Base-by-base conservation (phyloP, 306 rosid species). In the Pterocarpus macrocarpus region DNA sequence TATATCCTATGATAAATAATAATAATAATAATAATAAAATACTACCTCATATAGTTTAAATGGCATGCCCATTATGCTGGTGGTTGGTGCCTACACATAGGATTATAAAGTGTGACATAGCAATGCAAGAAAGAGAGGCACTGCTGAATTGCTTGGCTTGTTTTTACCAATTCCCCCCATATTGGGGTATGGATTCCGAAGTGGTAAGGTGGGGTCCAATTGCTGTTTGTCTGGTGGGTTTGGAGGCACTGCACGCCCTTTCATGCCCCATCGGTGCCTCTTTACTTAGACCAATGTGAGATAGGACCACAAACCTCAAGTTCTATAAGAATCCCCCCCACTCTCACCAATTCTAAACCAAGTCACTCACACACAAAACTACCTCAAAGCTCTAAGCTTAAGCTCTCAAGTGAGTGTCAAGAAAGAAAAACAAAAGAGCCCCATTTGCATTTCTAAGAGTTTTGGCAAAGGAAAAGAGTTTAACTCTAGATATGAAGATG, bases 171-270 rank as follows among this genome's bases (percentile, higher is more conserved):
- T 76, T 78, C 50, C 68, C 49, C 78, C 44, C 15, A 66, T 76
- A 73, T 79, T 78, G 78, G 84, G 80, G 91, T 76, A 75, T 67
- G 89, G 91, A 90, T 77, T 87, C 85, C 75, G 62, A 80, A 86
- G 87, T 66, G 88, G 85, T 77, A 63, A 84, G 89, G 86, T 88
- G 89, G 92, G 97, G 90, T 69, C 86, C 91, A 85, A 86, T 17
- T 69, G 81, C 76, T 85, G 59, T 66, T 74, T 92, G 92, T 91
- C 92, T 87, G 84, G 83, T 84, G 86, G 71, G 86, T 82, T 92
- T 84, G 82, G 90, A 90, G 85, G 92, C 97, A 91, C 79, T 83
- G 83, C 97, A 91, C 93, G 45, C 92, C 71, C 94, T 87, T 87
- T 86, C 89, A 89, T 90, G 90, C 88, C 88, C 97, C 95, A 91